A percentile compares a stretch with the other conserved stretches of the same genome.
Evolutionary conservation across 257 asterid genomes (phyloP).

Genomic region (Rehmannia glutinosa): DNA sequence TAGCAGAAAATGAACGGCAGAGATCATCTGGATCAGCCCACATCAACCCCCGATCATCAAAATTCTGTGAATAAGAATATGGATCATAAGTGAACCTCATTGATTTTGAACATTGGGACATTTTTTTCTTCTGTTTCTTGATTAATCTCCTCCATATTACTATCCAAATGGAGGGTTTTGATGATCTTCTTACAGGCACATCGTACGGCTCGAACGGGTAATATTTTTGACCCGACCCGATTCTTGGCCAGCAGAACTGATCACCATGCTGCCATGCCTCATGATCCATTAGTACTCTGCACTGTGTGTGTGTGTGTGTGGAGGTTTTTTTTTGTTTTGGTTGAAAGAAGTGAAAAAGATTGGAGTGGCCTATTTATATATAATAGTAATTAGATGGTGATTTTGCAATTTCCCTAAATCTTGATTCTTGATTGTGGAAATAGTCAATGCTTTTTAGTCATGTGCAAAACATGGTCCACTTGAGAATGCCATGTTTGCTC

Average conservation of each 20-base stretch:
- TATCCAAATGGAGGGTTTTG: slow-evolving; percentile 46
- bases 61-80: slow-evolving; percentile 54
- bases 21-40: slow-evolving; percentile 47
- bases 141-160: slow-evolving; percentile 61
- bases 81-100: slow-evolving; percentile 60
- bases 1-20: slow-evolving; percentile 65
- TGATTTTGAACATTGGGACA: slow-evolving; percentile 23
- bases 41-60: slow-evolving; percentile 45
- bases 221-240: slow-evolving; percentile 34
- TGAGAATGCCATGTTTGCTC: slow-evolving; percentile 17
- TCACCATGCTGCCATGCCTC: slow-evolving; percentile 27
- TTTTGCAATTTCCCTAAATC: not conserved
- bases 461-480: slow-evolving; percentile 19
- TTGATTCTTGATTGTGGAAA: not conserved
- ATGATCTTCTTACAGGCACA: slow-evolving; percentile 16
- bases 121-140: slow-evolving; percentile 54
- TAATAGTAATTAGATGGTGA: not conserved
- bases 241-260: slow-evolving; percentile 23
- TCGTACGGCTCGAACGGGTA: slow-evolving; percentile 23
- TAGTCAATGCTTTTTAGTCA: not conserved
- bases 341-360: not conserved
- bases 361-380: slow-evolving; percentile 5
- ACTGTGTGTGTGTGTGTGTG: not conserved
- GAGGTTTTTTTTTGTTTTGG: not conserved
- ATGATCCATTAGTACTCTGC: slow-evolving; percentile 21